These are phyloP conservation scores for Hydnomerulius pinastri DNA, from an alignment of 768 basidiomycete genomes.

Conservation along the genomic window DNA sequence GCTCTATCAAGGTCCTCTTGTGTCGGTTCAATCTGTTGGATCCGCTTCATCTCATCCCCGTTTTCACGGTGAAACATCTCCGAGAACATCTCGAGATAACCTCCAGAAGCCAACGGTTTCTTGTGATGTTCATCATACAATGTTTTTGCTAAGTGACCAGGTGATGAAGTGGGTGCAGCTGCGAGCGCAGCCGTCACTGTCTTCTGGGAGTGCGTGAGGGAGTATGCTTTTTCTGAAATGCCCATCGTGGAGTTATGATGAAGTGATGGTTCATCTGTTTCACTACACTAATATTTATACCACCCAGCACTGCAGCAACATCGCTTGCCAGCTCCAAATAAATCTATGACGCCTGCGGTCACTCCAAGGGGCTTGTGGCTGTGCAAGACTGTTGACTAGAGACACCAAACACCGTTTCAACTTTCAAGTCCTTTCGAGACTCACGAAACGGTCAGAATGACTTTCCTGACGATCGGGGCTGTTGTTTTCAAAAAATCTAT, in stretches of 20 bases:
- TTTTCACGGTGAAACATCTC: conserved; percentile 18
- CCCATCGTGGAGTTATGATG: conserved; percentile 17
- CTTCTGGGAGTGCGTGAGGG: conserved; percentile 32
- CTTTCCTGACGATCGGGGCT: too few relatives aligned
- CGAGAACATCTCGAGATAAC: conserved; percentile 20
- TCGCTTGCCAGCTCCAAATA: too few relatives aligned
- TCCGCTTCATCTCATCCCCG: conserved; percentile 17
- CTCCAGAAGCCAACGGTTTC: conserved; percentile 23
- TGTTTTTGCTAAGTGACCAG: conserved; percentile 38
- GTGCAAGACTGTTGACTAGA: too few relatives aligned
- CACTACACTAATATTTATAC: background rate
- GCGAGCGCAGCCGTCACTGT: conserved; percentile 47
- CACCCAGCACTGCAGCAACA: background rate
- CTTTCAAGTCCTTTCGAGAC: too few relatives aligned
- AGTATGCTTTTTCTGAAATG: conserved; percentile 33
- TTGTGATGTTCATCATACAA: conserved; percentile 39
- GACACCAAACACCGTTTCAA: too few relatives aligned
- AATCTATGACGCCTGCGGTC: too few relatives aligned
- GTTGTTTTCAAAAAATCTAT: too few relatives aligned
- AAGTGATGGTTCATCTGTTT: background rate
- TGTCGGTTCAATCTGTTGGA: conserved; percentile 29
- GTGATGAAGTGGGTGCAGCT: conserved; percentile 35
- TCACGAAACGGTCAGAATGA: too few relatives aligned
- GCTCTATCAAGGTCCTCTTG: conserved; percentile 48
- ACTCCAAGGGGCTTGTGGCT: too few relatives aligned